Evolutionary conservation across 257 asterid species (phyloP).

Genomic region (Prunella vulgaris): DNA sequence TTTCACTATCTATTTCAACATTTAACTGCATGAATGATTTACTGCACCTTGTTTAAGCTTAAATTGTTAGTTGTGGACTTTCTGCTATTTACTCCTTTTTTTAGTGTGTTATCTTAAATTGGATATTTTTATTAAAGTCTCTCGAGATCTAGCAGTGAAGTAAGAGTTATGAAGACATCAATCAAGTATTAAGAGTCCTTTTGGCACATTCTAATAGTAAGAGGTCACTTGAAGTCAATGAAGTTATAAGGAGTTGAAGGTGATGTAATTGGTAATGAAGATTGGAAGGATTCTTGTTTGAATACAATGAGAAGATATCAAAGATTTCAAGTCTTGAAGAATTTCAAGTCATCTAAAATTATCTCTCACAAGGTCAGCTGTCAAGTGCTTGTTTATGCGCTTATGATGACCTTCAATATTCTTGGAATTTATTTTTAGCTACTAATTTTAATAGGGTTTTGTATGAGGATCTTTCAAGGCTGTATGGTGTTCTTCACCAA

Average conservation of each 20-base stretch:
- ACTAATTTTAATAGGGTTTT: constrained; percentile 11
- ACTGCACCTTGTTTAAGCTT: background rate
- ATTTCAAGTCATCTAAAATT: constrained; percentile 45
- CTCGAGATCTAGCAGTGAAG: constrained; percentile 51
- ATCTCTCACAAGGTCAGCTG: constrained; percentile 66
- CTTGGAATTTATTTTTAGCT: constrained; percentile 28
- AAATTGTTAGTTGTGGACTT: constrained; percentile 1
- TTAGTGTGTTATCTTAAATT: background rate
- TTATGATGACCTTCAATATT: constrained; percentile 50
- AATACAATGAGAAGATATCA: constrained; percentile 74
- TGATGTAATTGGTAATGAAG: constrained; percentile 85
- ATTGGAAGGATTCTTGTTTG: constrained; percentile 74
- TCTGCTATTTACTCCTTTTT: background rate
- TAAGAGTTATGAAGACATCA: constrained; percentile 54
- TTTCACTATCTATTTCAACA: background rate
- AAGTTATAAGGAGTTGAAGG: constrained; percentile 81
- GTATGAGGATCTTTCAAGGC: constrained; percentile 13
- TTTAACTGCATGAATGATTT: background rate
- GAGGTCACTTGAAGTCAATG: constrained; percentile 60
- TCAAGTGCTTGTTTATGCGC: constrained; percentile 78
- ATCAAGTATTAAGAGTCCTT: constrained; percentile 56
- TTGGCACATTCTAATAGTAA: constrained; percentile 53
- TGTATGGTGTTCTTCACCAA: background rate
- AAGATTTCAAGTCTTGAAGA: constrained; percentile 64
- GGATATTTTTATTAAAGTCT: constrained; percentile 29